phyloP scores from a whole-genome alignment of 202 grass and related monocot genomes.

The Eragrostis tef region DNA sequence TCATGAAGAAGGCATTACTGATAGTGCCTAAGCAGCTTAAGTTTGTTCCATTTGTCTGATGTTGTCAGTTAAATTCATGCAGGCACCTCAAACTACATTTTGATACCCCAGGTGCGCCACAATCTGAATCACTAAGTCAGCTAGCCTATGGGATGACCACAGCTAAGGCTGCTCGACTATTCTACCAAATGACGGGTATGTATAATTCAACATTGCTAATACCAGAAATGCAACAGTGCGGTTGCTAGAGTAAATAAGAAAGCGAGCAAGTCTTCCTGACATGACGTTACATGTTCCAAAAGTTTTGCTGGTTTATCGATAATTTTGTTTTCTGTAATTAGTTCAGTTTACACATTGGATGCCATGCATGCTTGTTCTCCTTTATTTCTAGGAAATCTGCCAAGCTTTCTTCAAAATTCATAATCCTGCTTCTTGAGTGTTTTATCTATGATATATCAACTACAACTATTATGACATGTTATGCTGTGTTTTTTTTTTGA shows the following conservation, averaged over 20 bases:
- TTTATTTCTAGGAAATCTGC: conserved; percentile 6
- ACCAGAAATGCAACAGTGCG: neutral
- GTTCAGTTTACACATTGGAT: neutral
- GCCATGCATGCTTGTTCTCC: neutral
- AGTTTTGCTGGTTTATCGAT: conserved; percentile 13
- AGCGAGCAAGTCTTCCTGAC: neutral
- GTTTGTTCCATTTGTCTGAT: conserved; percentile 41
- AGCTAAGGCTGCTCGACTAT: conserved; percentile 69
- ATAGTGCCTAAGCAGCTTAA: conserved; percentile 14
- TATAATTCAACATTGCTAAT: conserved; percentile 15
- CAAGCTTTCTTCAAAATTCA: neutral
- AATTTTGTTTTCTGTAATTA: conserved; percentile 20
- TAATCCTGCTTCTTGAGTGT: neutral
- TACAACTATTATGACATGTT: conserved; percentile 11
- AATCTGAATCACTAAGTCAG: conserved; percentile 67
- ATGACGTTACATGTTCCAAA: conserved; percentile 12
- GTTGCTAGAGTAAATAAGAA: conserved; percentile 9
- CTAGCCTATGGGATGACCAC: conserved; percentile 69
- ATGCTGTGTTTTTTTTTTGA: conserved; percentile 1
- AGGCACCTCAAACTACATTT: conserved; percentile 89
- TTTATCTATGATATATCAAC: neutral
- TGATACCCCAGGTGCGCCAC: conserved; percentile 58
- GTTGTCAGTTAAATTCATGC: conserved; percentile 25
- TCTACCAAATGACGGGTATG: conserved; percentile 83
- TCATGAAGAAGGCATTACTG: conserved; percentile 21